A percentile compares a stretch with the other conserved stretches of the same genome.
phyloP scores from a whole-genome alignment of 306 rosid genomes.

The Prunus davidiana region DNA sequence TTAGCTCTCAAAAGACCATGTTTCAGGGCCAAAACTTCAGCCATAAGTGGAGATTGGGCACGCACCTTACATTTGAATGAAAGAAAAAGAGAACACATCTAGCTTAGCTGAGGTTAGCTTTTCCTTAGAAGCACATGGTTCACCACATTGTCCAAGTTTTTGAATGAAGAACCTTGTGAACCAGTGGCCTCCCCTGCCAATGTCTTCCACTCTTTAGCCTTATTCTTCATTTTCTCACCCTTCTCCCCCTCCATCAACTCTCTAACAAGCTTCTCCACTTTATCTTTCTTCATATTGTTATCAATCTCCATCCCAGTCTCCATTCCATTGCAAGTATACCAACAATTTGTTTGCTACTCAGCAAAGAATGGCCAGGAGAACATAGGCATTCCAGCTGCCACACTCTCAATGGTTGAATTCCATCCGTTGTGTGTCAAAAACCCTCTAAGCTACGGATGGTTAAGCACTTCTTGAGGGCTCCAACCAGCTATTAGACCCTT shows the following conservation, averaged over 20 bases:
- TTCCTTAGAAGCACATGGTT: neutral
- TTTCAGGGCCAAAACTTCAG: too few relatives aligned
- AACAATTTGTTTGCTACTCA: neutral
- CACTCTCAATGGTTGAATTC: neutral
- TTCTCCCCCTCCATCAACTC: neutral
- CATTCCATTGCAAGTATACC: neutral
- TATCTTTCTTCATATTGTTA: neutral
- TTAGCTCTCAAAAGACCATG: too few relatives aligned
- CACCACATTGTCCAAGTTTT: neutral
- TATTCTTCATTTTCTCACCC: neutral
- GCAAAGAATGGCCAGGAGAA: slow-evolving; percentile 8
- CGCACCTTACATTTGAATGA: too few relatives aligned
- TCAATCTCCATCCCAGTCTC: neutral
- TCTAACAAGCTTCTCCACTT: slow-evolving; percentile 7
- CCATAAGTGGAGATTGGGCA: too few relatives aligned
- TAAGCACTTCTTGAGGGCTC: neutral
- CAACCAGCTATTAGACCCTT: too few relatives aligned
- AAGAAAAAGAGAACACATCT: too few relatives aligned
- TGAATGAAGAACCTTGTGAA: slow-evolving; percentile 3
- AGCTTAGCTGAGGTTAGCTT: neutral
- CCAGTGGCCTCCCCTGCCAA: neutral
- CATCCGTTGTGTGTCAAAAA: neutral
- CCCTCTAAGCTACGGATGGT: slow-evolving; percentile 12
- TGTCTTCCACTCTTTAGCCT: neutral
- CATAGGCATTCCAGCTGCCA: slow-evolving; percentile 6